These are phyloP conservation scores for Kurtzmaniella fragi DNA, from an alignment of 805 yeast species.

Conservation along the genomic window DNA sequence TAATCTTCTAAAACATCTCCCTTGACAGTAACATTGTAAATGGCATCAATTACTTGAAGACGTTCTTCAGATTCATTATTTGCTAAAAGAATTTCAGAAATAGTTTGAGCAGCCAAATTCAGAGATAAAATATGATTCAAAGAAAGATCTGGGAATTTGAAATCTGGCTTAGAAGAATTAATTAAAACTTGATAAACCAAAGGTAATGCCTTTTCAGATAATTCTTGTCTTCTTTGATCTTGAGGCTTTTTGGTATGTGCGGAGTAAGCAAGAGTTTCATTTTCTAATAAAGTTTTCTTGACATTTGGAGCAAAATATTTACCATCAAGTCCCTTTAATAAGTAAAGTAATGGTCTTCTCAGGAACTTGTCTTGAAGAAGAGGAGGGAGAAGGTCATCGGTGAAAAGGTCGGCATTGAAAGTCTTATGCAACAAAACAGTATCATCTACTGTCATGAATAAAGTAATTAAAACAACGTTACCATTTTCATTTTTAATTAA, in stretches of 20 bases:
- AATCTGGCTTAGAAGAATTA: constrained; percentile 12
- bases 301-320: constrained; percentile 73
- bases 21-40: constrained; percentile 50
- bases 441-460: constrained; percentile 88
- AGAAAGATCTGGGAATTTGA: constrained; percentile 35
- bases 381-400: constrained; percentile 46
- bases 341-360: constrained; percentile 82
- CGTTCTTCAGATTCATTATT: constrained; percentile 41
- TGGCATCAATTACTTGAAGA: constrained; percentile 45
- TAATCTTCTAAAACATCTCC: constrained; percentile 64
- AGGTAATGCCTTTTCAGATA: constrained; percentile 62
- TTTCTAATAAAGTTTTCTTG: constrained; percentile 54
- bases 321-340: constrained; percentile 73
- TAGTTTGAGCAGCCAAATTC: constrained; percentile 78
- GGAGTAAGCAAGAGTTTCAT: constrained; percentile 50
- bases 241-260: constrained; percentile 84
- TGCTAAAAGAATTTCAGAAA: constrained; percentile 62
- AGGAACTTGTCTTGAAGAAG: constrained; percentile 69
- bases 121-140: constrained; percentile 49
- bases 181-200: constrained; percentile 52
- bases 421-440: constrained; percentile 78
- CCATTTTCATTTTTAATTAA: constrained; percentile 85
- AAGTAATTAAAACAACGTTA: constrained; percentile 68
- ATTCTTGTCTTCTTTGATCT: constrained; percentile 67
- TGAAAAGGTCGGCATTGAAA: constrained; percentile 52